Conservation (phyloP, 495 filamentous ascomycete species). For the Lasiosphaeriaceae sp. region DNA sequence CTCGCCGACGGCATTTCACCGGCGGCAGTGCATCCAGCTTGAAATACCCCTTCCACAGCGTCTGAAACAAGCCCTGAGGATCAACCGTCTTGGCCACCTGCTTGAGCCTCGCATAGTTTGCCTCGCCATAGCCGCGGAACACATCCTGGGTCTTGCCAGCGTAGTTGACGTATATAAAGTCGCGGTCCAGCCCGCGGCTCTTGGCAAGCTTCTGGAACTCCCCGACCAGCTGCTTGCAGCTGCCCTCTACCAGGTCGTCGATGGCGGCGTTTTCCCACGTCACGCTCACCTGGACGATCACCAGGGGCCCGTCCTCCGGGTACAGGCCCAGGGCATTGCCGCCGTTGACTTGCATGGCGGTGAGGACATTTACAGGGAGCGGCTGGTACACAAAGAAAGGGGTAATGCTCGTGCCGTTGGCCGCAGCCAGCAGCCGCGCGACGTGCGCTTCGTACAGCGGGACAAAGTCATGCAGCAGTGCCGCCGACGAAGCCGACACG, state of each 20-base stretch:
- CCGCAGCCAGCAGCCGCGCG: constrained; percentile 1
- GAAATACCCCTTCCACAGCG: constrained; percentile 38
- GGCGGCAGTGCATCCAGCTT: too few relatives aligned
- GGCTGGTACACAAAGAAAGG: constrained; percentile 19
- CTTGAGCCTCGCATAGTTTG: constrained; percentile 32
- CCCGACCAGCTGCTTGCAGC: constrained; percentile 26
- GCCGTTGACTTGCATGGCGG: constrained; percentile 26
- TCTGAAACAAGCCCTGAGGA: constrained; percentile 37
- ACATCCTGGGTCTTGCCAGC: constrained; percentile 40
- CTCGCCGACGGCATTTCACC: too few relatives aligned
- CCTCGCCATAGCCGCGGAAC: constrained; percentile 39
- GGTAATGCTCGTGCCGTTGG: constrained; percentile 8
- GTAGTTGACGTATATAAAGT: constrained; percentile 58
- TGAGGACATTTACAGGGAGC: constrained; percentile 20
- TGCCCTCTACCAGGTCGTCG: constrained; percentile 25
- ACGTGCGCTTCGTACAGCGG: constrained; percentile 16
- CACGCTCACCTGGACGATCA: constrained; percentile 17
- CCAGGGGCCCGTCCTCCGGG: constrained; percentile 19
- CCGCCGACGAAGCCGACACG: constrained; percentile 11
- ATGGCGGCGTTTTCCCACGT: constrained; percentile 12
- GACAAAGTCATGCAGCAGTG: constrained; percentile 16
- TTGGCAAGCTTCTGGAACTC: constrained; percentile 37
- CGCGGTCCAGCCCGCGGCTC: constrained; percentile 36
- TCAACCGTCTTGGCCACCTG: constrained; percentile 41
- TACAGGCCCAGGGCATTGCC: constrained; percentile 30